Percentiles rank a stretch among this genome's conserved stretches.
These are phyloP conservation scores for Talinum fruticosum DNA, from an alignment of 148 eudicot genomes.

Conservation along the genomic window DNA sequence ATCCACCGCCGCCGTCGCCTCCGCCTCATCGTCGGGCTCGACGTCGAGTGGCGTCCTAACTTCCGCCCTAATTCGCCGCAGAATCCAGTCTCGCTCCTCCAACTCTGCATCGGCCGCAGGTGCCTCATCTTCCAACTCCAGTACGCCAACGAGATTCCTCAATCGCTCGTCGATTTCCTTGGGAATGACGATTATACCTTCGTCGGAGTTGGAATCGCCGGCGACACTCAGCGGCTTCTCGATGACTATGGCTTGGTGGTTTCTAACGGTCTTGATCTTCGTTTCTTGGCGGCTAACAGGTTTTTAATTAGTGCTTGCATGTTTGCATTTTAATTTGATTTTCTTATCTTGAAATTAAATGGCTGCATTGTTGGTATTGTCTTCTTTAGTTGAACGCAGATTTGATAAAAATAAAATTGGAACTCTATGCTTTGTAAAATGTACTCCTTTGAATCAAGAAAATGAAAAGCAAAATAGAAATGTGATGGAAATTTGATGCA, in stretches of 20 bases:
- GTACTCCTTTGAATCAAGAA: too few relatives aligned
- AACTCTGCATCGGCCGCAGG: slow-evolving; percentile 32
- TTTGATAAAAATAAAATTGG: too few relatives aligned
- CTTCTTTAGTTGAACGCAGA: too few relatives aligned
- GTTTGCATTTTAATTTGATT: not conserved
- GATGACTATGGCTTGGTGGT: slow-evolving; percentile 31
- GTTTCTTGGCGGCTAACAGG: slow-evolving; percentile 12
- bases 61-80: not conserved
- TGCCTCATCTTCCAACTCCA: slow-evolving; percentile 43
- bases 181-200: slow-evolving; percentile 24
- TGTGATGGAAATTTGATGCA: too few relatives aligned
- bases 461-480: too few relatives aligned
- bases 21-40: slow-evolving; percentile 39
- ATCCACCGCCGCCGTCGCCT: slow-evolving; percentile 11
- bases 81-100: slow-evolving; percentile 36
- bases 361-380: not conserved
- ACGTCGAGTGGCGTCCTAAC: slow-evolving; percentile 43
- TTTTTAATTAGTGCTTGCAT: not conserved
- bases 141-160: slow-evolving; percentile 14
- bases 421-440: too few relatives aligned
- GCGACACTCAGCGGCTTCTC: slow-evolving; percentile 31
- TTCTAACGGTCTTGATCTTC: slow-evolving; percentile 11
- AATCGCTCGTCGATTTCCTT: slow-evolving; percentile 26
- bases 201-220: slow-evolving; percentile 37
- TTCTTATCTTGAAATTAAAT: not conserved